These are phyloP conservation scores for Cryptosporidium meleagridis DNA, from an alignment of 169 alveolate genomes.

Conservation along the genomic window DNA sequence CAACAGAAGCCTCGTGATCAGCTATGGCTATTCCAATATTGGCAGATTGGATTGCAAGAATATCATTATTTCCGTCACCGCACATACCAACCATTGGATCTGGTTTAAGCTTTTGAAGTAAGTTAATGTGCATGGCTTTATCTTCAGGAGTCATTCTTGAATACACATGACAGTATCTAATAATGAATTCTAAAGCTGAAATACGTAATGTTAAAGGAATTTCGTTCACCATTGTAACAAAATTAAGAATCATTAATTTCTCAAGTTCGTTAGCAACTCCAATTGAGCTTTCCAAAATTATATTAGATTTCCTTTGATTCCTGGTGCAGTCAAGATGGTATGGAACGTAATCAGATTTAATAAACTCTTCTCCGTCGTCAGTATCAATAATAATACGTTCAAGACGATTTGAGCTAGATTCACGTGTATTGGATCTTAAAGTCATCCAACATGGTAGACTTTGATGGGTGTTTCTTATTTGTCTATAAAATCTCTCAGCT, in stretches of 20 bases:
- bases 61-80: slow-evolving; percentile 82
- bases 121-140: slow-evolving; percentile 45
- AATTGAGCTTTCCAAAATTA: background rate
- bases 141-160: slow-evolving; percentile 75
- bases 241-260: slow-evolving; percentile 36
- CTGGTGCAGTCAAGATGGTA: slow-evolving; percentile 52
- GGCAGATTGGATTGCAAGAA: slow-evolving; percentile 78
- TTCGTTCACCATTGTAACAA: background rate
- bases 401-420: background rate
- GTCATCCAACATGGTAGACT: slow-evolving; percentile 35
- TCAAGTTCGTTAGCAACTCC: slow-evolving; percentile 9
- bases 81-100: slow-evolving; percentile 80
- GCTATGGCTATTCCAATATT: slow-evolving; percentile 79
- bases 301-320: background rate
- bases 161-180: slow-evolving; percentile 63
- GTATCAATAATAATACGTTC: slow-evolving; percentile 16
- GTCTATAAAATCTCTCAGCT: background rate
- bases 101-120: slow-evolving; percentile 48
- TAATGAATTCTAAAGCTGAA: slow-evolving; percentile 53
- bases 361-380: slow-evolving; percentile 50
- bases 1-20: slow-evolving; percentile 44
- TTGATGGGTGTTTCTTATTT: background rate
- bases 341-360: slow-evolving; percentile 12
- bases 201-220: slow-evolving; percentile 22
- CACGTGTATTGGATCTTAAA: background rate